phyloP scores from a whole-genome alignment of 306 rosid species.

The Trifolium fragiferum region DNA sequence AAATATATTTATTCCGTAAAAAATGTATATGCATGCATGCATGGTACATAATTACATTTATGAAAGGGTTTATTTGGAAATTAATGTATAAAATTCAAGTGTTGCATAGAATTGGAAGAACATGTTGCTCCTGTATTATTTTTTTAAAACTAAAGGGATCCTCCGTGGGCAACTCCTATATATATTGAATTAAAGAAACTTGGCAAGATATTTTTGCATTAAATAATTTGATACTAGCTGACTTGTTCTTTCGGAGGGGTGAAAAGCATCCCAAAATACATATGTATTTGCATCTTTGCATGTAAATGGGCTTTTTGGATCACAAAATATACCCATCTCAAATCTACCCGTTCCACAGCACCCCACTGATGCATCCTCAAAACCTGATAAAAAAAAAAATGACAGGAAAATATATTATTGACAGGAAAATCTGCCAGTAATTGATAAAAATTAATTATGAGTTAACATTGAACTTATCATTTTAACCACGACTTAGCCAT shows the following conservation, averaged over 20 bases:
- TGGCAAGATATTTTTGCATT: slow-evolving; percentile 26
- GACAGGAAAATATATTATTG: no score
- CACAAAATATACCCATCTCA: slow-evolving; percentile 48
- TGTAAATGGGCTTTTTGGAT: slow-evolving; percentile 42
- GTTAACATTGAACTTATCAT: no score
- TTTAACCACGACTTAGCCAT: no score
- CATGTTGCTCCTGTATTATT: slow-evolving; percentile 7
- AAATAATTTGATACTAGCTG: slow-evolving; percentile 36
- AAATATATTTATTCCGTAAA: no score
- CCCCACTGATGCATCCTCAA: slow-evolving; percentile 43
- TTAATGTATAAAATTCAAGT: neutral
- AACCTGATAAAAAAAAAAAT: slow-evolving; percentile 44
- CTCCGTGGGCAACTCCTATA: no score
- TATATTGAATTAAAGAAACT: slow-evolving; percentile 35
- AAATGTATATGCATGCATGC: neutral
- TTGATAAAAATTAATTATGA: no score
- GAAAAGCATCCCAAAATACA: slow-evolving; percentile 66
- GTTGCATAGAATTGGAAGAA: neutral
- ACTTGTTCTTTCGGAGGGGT: slow-evolving; percentile 56
- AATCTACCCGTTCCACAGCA: slow-evolving; percentile 58
- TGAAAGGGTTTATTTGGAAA: neutral
- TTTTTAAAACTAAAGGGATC: no score
- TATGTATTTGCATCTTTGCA: slow-evolving; percentile 52
- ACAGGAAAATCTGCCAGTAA: no score
- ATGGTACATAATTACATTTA: slow-evolving; percentile 1